Evolutionary conservation across 2,329 filamentous ascomycete species (phyloP).

Genomic region (Claviceps capensis): DNA sequence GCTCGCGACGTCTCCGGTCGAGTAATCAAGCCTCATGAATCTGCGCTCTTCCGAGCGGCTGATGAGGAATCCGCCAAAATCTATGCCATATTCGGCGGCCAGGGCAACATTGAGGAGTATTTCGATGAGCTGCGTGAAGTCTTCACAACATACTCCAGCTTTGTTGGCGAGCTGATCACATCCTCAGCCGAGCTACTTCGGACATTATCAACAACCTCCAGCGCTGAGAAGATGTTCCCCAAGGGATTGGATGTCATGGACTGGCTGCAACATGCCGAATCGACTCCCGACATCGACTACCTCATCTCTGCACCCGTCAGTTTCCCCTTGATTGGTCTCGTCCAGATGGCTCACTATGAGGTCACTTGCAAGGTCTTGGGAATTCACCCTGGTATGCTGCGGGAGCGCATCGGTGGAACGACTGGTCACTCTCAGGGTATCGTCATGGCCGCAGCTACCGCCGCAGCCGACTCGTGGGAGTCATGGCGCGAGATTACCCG

Average conservation of each 20-base stretch:
- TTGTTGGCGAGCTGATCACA: slow-evolving; percentile 73
- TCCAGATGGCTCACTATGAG: slow-evolving; percentile 90
- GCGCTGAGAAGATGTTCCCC: slow-evolving; percentile 87
- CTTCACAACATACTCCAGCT: slow-evolving; percentile 79
- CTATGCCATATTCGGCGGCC: slow-evolving; percentile 91
- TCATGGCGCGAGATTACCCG: slow-evolving; percentile 70
- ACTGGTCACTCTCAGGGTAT: slow-evolving; percentile 97
- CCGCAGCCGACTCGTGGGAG: slow-evolving; percentile 86
- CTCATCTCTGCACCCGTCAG: slow-evolving; percentile 90
- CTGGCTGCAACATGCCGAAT: slow-evolving; percentile 81
- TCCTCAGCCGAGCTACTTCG: slow-evolving; percentile 79
- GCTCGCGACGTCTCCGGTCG: slow-evolving; percentile 74
- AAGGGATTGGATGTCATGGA: slow-evolving; percentile 93
- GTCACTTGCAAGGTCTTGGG: slow-evolving; percentile 89
- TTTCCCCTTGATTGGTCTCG: slow-evolving; percentile 87
- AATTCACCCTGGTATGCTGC: slow-evolving; percentile 74
- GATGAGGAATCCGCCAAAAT: slow-evolving; percentile 71
- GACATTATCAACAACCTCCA: slow-evolving; percentile 65
- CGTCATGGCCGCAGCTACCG: slow-evolving; percentile 81
- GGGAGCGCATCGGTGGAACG: slow-evolving; percentile 71
- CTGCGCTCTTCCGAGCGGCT: slow-evolving; percentile 79
- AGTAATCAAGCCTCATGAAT: slow-evolving; percentile 83
- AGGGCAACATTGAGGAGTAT: slow-evolving; percentile 99
- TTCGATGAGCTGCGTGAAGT: slow-evolving; percentile 93
- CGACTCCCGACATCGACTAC: slow-evolving; percentile 88